Base-by-base conservation (phyloP, 495 filamentous ascomycete species). In the Penicillium goetzii region DNA sequence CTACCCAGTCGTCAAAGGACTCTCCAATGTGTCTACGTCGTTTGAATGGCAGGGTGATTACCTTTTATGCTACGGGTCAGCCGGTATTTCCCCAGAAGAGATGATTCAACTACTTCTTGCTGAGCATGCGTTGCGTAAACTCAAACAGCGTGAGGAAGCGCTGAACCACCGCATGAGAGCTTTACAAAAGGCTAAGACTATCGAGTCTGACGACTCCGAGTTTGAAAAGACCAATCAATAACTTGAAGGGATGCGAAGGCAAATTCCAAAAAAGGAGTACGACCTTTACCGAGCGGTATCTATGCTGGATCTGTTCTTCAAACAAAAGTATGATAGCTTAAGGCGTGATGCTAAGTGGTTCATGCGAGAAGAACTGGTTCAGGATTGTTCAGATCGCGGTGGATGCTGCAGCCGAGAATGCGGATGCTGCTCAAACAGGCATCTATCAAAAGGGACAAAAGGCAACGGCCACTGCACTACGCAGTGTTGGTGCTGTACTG, bases 351-450 rank as follows among this genome's bases (percentile, higher is more conserved):
- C 25, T 19, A 54, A 36, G 47, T 63, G 56, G 61, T 59, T 54
- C 32, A 63, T 63, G 61, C 55, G 56, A 0, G 3, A 59, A 38
- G 56, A 52, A 30, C 15, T 47, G 56, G 61, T 63, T 30, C 55
- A 57, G 49, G 62, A 65, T 52, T 65, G 57, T 50, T 54, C 58
- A 25, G 57, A 40, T 38, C 58, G 41, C 34, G 51, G 56, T 23
- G 62, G 62, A 23, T 65, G 62, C 45, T 65, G 62, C n/a, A 60
- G 62, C 17, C 51, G 62, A 28, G 21, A 11, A 21, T 65, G 62
- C 34, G 51, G 57, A 56, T 65, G 62, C 51, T 65, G 62, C 33
- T 43, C 23, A 26, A 40, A 38, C 17, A 52, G 52, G 14, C 40
- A 38, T 43, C 17, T 51, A 28, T 56, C 25, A 28, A 36, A 47